phyloP scores from a whole-genome alignment of 768 basidiomycete species.

The Hypholoma fasciculare region DNA sequence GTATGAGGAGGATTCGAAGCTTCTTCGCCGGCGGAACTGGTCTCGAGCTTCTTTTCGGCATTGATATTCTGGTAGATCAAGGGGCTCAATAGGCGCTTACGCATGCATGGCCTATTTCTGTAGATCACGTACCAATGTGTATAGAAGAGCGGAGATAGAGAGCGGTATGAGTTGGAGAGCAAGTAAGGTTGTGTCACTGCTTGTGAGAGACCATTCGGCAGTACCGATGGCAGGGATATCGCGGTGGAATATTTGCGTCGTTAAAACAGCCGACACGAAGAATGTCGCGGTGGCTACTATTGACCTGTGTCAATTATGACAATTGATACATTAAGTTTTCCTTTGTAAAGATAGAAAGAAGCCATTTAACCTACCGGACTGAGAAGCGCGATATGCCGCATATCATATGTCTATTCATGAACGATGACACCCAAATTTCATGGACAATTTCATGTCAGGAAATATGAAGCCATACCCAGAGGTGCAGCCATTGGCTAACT shows the following conservation, averaged over 20 bases:
- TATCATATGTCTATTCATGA: conserved; percentile 56
- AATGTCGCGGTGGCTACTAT: conserved; percentile 55
- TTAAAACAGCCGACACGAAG: conserved; percentile 47
- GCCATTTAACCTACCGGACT: conserved; percentile 37
- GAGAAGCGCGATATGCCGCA: conserved; percentile 59
- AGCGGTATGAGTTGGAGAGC: conserved; percentile 41
- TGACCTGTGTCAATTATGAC: conserved; percentile 36
- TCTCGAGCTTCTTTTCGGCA: conserved; percentile 7
- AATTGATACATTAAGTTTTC: background rate
- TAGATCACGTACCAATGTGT: conserved; percentile 17
- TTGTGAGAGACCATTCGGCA: conserved; percentile 42
- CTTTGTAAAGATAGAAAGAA: conserved; percentile 10
- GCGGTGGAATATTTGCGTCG: conserved; percentile 39
- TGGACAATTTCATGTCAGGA: background rate
- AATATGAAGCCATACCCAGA: conserved; percentile 43
- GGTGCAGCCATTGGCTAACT: conserved; percentile 66
- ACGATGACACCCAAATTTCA: background rate
- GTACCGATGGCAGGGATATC: conserved; percentile 28
- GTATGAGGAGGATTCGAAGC: conserved; percentile 11
- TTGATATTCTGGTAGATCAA: conserved; percentile 3
- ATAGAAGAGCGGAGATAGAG: conserved; percentile 26
- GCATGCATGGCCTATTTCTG: background rate
- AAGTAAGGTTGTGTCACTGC: conserved; percentile 34
- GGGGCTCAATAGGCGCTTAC: background rate
- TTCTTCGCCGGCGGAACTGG: conserved; percentile 9